Percentiles rank a stretch among this genome's conserved stretches.
Evolutionary conservation across 768 basidiomycete genomes (phyloP).

Genomic region (Phanerochaete carnosa): DNA sequence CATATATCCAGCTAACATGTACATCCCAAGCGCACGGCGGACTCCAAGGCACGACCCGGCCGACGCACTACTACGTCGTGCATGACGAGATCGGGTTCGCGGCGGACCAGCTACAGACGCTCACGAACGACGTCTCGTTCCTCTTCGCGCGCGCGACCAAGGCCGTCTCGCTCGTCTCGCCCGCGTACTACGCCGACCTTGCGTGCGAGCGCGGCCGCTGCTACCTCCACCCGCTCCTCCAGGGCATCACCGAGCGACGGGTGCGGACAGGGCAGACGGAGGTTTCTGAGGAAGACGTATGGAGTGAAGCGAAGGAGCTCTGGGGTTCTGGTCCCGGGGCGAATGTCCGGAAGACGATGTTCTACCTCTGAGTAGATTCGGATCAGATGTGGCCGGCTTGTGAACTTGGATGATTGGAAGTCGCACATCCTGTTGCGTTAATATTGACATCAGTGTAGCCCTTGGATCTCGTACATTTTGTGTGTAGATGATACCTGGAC

Average conservation of each 20-base stretch:
- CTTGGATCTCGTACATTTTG: not conserved
- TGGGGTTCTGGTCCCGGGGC: conserved; percentile 59
- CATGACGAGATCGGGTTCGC: conserved; percentile 50
- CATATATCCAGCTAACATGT: not conserved
- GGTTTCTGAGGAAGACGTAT: conserved; percentile 43
- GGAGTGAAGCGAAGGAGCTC: conserved; percentile 45
- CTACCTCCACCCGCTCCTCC: conserved; percentile 47
- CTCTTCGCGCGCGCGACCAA: conserved; percentile 61
- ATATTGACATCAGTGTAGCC: not conserved
- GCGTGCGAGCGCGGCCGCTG: conserved; percentile 53
- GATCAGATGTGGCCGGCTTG: not conserved
- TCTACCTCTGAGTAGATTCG: conserved; percentile 49
- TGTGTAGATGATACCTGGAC: not conserved
- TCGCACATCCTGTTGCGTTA: not conserved
- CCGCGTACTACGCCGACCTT: conserved; percentile 45
- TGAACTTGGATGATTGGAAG: not conserved
- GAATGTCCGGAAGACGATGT: conserved; percentile 68
- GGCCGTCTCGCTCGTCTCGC: conserved; percentile 42
- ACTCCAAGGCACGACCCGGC: conserved; percentile 44
- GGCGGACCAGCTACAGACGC: conserved; percentile 48
- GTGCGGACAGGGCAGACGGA: conserved; percentile 24
- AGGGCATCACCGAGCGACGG: conserved; percentile 30
- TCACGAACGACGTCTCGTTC: conserved; percentile 54
- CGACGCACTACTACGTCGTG: conserved; percentile 54
- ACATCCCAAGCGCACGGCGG: conserved; percentile 38